These are phyloP conservation scores for Fusarium odoratissimum DNA, from an alignment of 2,329 filamentous ascomycete species.

Conservation along the genomic window DNA sequence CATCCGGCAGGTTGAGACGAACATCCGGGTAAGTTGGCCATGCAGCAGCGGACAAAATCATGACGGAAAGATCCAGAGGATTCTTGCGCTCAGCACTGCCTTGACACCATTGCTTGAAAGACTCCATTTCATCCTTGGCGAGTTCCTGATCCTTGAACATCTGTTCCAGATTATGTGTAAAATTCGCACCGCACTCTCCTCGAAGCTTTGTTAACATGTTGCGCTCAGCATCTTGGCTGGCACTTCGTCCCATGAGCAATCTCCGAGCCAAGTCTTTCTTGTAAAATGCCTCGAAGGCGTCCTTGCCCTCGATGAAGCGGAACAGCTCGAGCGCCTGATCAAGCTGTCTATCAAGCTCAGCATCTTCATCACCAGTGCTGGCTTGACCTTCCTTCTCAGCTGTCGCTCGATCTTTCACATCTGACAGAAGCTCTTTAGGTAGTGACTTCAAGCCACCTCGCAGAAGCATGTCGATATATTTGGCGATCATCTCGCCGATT, in stretches of 20 bases:
- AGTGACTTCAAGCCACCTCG: slow-evolving; percentile 88
- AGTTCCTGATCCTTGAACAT: slow-evolving; percentile 99
- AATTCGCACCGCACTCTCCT: slow-evolving; percentile 90
- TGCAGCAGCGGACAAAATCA: slow-evolving; percentile 87
- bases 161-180: slow-evolving; percentile 96
- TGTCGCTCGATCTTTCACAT: slow-evolving; percentile 66
- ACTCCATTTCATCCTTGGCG: slow-evolving; percentile 90
- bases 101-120: slow-evolving; percentile 78
- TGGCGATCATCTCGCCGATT: slow-evolving; percentile 98
- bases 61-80: slow-evolving; percentile 77
- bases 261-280: slow-evolving; percentile 95
- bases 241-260: slow-evolving; percentile 90
- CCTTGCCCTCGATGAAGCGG: slow-evolving; percentile 96
- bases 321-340: slow-evolving; percentile 95
- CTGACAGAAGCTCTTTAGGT: slow-evolving; percentile 74
- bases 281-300: slow-evolving; percentile 98
- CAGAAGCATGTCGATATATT: slow-evolving; percentile 91
- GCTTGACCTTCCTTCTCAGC: slow-evolving; percentile 72
- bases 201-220: slow-evolving; percentile 95
- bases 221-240: slow-evolving; percentile 93
- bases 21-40: slow-evolving; percentile 92
- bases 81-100: slow-evolving; percentile 61
- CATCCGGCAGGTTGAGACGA: slow-evolving; percentile 76
- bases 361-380: slow-evolving; percentile 85
- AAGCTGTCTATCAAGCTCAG: slow-evolving; percentile 89